Evolutionary conservation across 1,139 yeast species (phyloP), one percentile per base, ranked within the genome.

Genomic region (Suhomyces kunorum): DNA sequence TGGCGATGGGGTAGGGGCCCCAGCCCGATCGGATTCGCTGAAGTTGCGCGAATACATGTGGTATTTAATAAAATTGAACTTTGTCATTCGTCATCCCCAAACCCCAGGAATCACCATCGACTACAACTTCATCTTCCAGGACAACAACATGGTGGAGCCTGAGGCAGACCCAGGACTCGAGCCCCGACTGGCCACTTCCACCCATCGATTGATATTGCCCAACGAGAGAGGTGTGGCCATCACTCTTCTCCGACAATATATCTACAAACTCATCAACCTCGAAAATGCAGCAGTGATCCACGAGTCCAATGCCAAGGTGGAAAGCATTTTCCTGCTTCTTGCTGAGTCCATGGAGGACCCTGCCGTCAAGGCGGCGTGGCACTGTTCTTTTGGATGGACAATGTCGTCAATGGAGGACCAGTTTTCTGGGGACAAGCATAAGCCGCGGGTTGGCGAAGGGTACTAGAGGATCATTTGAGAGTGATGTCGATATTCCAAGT

Each of bases 21-120:
- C 19, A 14, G 34, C 31, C 23, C 44, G 36, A 41, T 47, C 45
- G 49, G 71, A 65, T 39, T 53, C 71, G 2, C 48, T 47, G 22
- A 63, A 63, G 44, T 48, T 68, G 17, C 54, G 74, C 28, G 59
- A 59, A 17, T 41, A 53, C 9, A 43, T 66, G 8, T 69, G 74
- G 73, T 52, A 56, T 29, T 45, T 66, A 16, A 60, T 68, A 15
- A 62, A 60, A 44, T 42, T 57, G 11, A 63, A 66, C 32, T 56
- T 61, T 45, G 26, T 51, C 8, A 43, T 46, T 13, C 44, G 40
- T 11, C 49, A 56, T 42, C 66, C 67, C 4, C 40, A 50, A 6
- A 46, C 42, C 36, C 38, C 47, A 9, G 23, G 34, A 17, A 38
- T 53, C 24, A 43, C 43, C 12, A 41, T 46, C 16, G 57, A 55